Conservation (phyloP, 352 stramenopile species). For the Phytophthora cactorum region DNA sequence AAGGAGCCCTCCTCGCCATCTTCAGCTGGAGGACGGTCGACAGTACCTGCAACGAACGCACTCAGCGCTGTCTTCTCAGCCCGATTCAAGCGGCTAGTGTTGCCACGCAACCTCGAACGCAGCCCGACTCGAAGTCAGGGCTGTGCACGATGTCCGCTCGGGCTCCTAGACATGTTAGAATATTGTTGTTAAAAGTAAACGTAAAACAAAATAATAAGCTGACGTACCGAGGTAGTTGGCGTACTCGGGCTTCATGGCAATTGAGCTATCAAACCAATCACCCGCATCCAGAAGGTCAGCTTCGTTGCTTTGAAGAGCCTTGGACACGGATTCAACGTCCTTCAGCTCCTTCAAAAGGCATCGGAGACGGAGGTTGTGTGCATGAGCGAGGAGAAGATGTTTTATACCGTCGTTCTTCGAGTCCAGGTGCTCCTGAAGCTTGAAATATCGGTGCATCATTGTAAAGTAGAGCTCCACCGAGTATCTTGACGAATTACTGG, state of each 20-base stretch:
- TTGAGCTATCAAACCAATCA: conserved; percentile 15
- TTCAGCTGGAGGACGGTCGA: neutral
- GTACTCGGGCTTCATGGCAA: conserved; percentile 6
- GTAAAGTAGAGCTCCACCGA: neutral
- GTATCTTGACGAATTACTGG: neutral
- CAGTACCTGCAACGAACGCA: neutral
- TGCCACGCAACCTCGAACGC: neutral
- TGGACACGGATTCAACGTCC: conserved; percentile 10
- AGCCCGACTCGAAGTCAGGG: conserved; percentile 15
- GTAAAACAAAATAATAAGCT: neutral
- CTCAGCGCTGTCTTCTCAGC: conserved; percentile 6
- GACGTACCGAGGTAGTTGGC: conserved; percentile 11
- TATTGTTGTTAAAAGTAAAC: neutral
- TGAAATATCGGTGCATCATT: conserved; percentile 8
- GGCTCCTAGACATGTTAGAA: neutral
- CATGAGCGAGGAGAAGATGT: conserved; percentile 3
- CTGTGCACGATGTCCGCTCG: conserved; percentile 16
- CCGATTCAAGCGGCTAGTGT: neutral
- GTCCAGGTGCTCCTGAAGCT: conserved; percentile 12
- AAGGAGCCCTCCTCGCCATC: conserved; percentile 7
- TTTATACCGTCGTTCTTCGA: conserved; percentile 1
- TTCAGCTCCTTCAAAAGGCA: conserved; percentile 3
- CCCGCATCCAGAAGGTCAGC: neutral
- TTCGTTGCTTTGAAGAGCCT: conserved; percentile 6
- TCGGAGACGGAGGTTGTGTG: neutral